Conservation (phyloP, 768 basidiomycete genomes). For the Boletus rubescentipes region DNA sequence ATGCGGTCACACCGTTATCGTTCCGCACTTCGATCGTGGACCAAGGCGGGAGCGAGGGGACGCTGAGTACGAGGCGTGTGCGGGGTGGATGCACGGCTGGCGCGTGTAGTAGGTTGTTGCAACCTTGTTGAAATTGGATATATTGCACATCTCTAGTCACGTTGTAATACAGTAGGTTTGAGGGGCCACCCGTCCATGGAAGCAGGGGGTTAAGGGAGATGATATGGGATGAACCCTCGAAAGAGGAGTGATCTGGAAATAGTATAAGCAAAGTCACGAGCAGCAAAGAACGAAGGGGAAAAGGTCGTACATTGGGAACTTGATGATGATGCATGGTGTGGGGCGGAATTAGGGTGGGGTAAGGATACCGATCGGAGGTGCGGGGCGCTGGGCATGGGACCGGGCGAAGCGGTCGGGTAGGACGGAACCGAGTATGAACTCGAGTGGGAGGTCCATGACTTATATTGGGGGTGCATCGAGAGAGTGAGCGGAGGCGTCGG, state of each 20-base stretch:
- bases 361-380: constrained; percentile 29
- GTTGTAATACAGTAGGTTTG: constrained; percentile 20
- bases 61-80: constrained; percentile 15
- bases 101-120: constrained; percentile 15
- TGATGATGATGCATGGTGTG: constrained; percentile 14
- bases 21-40: constrained; percentile 32
- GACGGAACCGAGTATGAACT: constrained; percentile 3
- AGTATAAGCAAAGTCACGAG: not conserved
- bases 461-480: constrained; percentile 26
- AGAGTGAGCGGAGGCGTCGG: constrained; percentile 1
- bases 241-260: constrained; percentile 13
- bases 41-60: constrained; percentile 28
- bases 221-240: constrained; percentile 14
- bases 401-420: constrained; percentile 19
- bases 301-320: constrained; percentile 18
- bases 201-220: constrained; percentile 27
- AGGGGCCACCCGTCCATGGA: constrained; percentile 17
- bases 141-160: constrained; percentile 24
- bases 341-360: constrained; percentile 31
- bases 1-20: constrained; percentile 24
- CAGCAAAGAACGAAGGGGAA: not conserved
- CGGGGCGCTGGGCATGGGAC: constrained; percentile 25
- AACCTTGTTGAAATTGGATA: constrained; percentile 23
- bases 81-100: constrained; percentile 25
- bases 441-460: constrained; percentile 21